Base-by-base conservation (phyloP, 2,329 filamentous ascomycete genomes). In the Pezicula carpinea region DNA sequence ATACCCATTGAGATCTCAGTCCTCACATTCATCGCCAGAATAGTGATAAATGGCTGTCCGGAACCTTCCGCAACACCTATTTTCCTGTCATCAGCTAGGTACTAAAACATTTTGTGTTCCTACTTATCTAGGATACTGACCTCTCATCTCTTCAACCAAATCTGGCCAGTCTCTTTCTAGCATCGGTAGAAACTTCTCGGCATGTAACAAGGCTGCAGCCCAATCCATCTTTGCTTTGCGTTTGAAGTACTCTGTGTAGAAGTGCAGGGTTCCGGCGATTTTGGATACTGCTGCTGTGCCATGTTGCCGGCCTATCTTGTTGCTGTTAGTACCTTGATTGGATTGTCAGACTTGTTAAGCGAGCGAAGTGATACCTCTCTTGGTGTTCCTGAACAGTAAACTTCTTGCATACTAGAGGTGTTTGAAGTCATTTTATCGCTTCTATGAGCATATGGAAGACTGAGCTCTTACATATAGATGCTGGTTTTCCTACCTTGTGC, bases 1-100 rank as follows among this genome's bases (percentile, higher is more conserved):
- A 72, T 48, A 0, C 72, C 73, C 47, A 75, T 74, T 2, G 68
- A 67, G 41, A 75, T 74, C 53, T 76, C 73, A 0, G 71, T 75
- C 2, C 73, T 63, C 6, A 74, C 70, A 44, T 76, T 75, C 36
- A 75, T 55, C 1, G 73, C 72, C n/a, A 40, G 21, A 11, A 40
- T 40, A 11, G 38, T 4, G n/a, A 11, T 10, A 11, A 40, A 40
- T 23, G 38, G 18, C 1, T 23, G 21, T 5, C 38, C 38, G n/a
- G 38, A 21, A 4, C 38, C 38, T 26, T 40, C 38, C 14, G 38
- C 38, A 8, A 40, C 11, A n/a, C 38, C 38, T 40, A 22, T n/a
- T 14, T 19, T 13, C 8, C 14, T 26, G 10, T 23, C 18, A 39
- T 39, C 21, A 39, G 36, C 11, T n/a, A 8, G 3, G 5, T 21